A percentile compares a stretch with the other conserved stretches of the same genome.
Conservation (phyloP, 176 grass and related monocot species). For the Bonia amplexicaulis region DNA sequence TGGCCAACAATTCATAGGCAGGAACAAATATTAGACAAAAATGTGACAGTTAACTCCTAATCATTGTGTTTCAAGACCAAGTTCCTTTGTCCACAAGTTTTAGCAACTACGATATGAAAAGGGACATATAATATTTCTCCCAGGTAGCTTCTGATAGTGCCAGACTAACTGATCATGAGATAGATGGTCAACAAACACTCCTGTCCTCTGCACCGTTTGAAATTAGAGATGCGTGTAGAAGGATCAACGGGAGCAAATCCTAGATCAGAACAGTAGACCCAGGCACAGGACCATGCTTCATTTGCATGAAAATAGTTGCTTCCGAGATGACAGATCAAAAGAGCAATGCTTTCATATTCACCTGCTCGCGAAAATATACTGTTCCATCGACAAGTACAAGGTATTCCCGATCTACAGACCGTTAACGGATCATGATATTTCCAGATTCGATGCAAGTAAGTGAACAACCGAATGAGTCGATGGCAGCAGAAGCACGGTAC, state of each 20-base stretch:
- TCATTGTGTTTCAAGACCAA: conserved; percentile 12
- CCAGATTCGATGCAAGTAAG: background rate
- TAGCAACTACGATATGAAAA: background rate
- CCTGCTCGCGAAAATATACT: background rate
- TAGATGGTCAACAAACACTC: conserved; percentile 24
- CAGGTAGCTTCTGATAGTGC: conserved; percentile 3
- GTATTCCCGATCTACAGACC: background rate
- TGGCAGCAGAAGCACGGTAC: background rate
- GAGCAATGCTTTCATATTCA: background rate
- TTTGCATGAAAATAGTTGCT: background rate
- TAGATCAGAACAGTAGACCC: background rate
- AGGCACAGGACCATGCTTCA: background rate
- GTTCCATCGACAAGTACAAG: background rate
- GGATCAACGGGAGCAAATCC: background rate
- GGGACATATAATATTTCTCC: background rate
- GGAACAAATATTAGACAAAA: background rate
- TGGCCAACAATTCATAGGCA: conserved; percentile 1
- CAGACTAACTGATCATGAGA: conserved; percentile 26
- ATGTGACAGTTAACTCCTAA: conserved; percentile 37
- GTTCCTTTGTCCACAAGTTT: conserved; percentile 34
- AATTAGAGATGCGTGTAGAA: background rate
- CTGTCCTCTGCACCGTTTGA: background rate
- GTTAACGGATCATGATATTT: background rate
- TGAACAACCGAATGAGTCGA: background rate
- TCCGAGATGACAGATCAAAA: background rate